Evolutionary conservation across 352 stramenopile genomes (phyloP).

Genomic region (Globisporangium megalacanthum): DNA sequence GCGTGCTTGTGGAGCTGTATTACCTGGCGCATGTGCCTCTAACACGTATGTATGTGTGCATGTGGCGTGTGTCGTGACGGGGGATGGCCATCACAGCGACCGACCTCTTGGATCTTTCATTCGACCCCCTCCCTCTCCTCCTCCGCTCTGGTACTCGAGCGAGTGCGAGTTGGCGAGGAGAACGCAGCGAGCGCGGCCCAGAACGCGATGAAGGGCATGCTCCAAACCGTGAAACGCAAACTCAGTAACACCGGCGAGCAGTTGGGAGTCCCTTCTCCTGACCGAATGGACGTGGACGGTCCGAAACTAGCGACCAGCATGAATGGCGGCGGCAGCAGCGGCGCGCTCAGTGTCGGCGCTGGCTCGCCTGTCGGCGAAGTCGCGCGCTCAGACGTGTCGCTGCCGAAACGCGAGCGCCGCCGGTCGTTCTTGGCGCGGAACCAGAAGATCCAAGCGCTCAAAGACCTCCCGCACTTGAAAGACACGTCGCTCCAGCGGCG

Average conservation of each 20-base stretch:
- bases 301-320: slow-evolving; percentile 19
- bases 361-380: slow-evolving; percentile 62
- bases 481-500: slow-evolving; percentile 80
- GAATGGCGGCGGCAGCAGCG: slow-evolving; percentile 13
- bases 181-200: slow-evolving; percentile 2
- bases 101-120: no score
- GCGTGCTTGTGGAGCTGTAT: no score
- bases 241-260: slow-evolving; percentile 81
- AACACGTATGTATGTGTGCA: no score
- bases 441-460: slow-evolving; percentile 83
- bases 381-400: slow-evolving; percentile 72
- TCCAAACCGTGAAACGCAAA: slow-evolving; percentile 87
- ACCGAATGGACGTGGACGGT: slow-evolving; percentile 61
- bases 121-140: no score
- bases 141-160: neutral
- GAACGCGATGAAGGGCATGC: slow-evolving; percentile 84
- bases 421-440: slow-evolving; percentile 81
- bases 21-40: no score
- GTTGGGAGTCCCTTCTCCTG: slow-evolving; percentile 38
- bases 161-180: neutral
- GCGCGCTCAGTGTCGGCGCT: slow-evolving; percentile 2
- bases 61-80: no score
- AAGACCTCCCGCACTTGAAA: slow-evolving; percentile 81
- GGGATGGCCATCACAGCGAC: neutral
- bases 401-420: slow-evolving; percentile 76